Evolutionary conservation across 78 protist species (phyloP).

Genomic region (Protostelium mycophagum): DNA sequence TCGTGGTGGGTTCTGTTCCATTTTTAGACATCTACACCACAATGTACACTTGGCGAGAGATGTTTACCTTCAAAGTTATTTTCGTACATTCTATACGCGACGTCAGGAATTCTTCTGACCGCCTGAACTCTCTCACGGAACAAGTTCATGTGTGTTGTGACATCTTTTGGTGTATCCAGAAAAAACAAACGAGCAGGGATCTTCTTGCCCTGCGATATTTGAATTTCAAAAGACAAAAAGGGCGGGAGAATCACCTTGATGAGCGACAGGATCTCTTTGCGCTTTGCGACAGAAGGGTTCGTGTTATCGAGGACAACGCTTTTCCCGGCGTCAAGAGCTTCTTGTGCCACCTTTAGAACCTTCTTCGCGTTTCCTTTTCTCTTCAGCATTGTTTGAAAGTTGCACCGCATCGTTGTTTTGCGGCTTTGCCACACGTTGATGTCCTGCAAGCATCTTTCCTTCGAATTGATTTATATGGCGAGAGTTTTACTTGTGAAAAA

Average conservation of each 20-base stretch:
- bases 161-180: constrained; percentile 14
- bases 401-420: too few relatives aligned
- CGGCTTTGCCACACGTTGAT: too few relatives aligned
- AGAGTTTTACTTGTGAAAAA: not conserved
- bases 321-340: constrained; percentile 35
- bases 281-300: constrained; percentile 28
- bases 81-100: constrained; percentile 9
- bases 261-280: constrained; percentile 22
- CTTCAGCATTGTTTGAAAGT: too few relatives aligned
- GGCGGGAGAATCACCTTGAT: constrained; percentile 29
- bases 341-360: constrained; percentile 26
- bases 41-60: too few relatives aligned
- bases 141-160: constrained; percentile 63
- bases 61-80: constrained; percentile 6
- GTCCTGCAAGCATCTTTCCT: too few relatives aligned
- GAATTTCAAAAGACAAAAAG: not conserved
- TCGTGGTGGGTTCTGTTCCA: not conserved
- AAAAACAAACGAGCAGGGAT: constrained; percentile 48
- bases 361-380: constrained; percentile 27
- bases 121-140: constrained; percentile 35
- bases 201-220: not conserved
- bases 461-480: too few relatives aligned
- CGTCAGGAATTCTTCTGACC: constrained; percentile 17
- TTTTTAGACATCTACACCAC: not conserved
- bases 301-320: constrained; percentile 78